Evolutionary conservation across 805 yeast species (phyloP).

Genomic region (Ogataea pini): DNA sequence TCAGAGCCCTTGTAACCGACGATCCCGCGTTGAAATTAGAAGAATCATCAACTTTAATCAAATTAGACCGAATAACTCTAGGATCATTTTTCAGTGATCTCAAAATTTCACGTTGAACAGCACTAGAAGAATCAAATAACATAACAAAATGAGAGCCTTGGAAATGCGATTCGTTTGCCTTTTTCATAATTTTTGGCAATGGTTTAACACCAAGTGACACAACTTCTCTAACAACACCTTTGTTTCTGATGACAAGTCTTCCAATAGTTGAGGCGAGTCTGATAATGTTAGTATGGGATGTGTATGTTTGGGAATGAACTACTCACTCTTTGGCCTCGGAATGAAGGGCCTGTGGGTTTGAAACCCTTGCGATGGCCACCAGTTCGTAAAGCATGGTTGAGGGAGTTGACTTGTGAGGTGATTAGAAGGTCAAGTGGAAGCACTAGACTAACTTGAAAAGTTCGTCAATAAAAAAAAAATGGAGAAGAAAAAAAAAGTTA

Average conservation of each 20-base stretch:
- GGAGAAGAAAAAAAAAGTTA: not conserved
- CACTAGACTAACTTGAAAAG: not conserved
- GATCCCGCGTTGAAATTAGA: slow-evolving; percentile 56
- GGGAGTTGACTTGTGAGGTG: not conserved
- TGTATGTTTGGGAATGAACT: not conserved
- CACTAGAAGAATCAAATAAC: slow-evolving; percentile 82
- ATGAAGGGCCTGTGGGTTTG: slow-evolving; percentile 52
- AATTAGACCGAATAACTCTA: slow-evolving; percentile 77
- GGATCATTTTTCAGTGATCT: slow-evolving; percentile 86
- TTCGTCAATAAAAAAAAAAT: not conserved
- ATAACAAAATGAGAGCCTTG: slow-evolving; percentile 87
- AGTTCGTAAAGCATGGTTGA: slow-evolving; percentile 82
- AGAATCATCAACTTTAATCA: slow-evolving; percentile 61
- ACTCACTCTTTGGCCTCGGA: slow-evolving; percentile 62
- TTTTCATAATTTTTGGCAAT: slow-evolving; percentile 77
- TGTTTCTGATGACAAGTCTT: slow-evolving; percentile 75
- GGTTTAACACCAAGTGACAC: slow-evolving; percentile 76
- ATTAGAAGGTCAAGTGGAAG: not conserved
- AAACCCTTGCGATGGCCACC: slow-evolving; percentile 82
- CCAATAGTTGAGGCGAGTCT: slow-evolving; percentile 61
- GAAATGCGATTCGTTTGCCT: slow-evolving; percentile 86
- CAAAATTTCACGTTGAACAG: slow-evolving; percentile 82
- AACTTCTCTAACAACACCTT: slow-evolving; percentile 90
- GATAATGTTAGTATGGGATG: slow-evolving; percentile 1
- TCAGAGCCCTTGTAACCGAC: slow-evolving; percentile 50